Base-by-base conservation (phyloP, 78 protist species). In the Carpediemonas membranifera region DNA sequence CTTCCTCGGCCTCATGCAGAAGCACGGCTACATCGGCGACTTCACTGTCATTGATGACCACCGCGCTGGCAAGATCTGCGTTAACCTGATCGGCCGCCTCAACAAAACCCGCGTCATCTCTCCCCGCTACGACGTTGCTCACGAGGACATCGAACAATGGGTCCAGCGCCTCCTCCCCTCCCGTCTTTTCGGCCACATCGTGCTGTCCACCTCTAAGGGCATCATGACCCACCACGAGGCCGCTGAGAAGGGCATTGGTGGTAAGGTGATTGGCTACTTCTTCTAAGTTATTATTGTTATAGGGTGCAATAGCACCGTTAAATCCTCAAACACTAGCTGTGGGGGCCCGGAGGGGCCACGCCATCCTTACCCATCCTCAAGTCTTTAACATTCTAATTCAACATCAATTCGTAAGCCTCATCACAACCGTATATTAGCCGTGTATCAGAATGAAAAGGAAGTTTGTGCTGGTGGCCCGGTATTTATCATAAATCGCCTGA, bases 141-240 rank as follows among this genome's bases (percentile, higher is more conserved):
- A 63, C 43, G 67, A 33, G 25, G 65, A 71, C 5, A 71, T 84
- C n/a, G 89, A 84, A 67, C 39, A 73, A 44, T 90, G 97, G 96
- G 68, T 84, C 31, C 44, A 35, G 69, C 74, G 81, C 74, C 85
- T 96, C 33, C 85, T 96, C 34, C 99, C 99, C 43, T 84, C 98
- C 41, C 92, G 99, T 55, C 97, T 90, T 77, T 95, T 91, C 84
- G 99, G 99, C 28, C 79, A 60, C 64, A 34, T 96, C 71, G 96
- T 96, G 55, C 69, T 96, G 54, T 90, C 99, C 72, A 95, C 99
- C 52, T 93, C 98, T 41, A 61, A 68, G 51, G 99, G 99, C 56
- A 95, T 96, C 84, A 94, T 96, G 97, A 97, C 91, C 73, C 98
- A 96, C 86, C 94, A 87, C 68, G 98, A 96, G 82, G 95, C 96